Base-by-base conservation (phyloP, 495 filamentous ascomycete genomes). In the Chaetomium fimeti region DNA sequence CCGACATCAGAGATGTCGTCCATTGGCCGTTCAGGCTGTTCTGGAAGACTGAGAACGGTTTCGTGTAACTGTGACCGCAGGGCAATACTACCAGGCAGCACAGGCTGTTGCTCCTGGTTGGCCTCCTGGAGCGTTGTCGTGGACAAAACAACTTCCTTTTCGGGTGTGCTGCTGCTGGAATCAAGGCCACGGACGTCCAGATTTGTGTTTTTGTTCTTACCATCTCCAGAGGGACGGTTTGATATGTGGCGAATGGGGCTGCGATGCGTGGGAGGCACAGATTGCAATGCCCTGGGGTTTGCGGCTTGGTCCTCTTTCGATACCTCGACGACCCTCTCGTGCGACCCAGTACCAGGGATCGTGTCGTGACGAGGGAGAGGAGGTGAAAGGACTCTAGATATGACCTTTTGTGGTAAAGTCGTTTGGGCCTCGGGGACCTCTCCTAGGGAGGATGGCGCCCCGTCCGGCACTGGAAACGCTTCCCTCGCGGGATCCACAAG, bases 51-150 rank as follows among this genome's bases (percentile, higher is more conserved):
- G 32, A 24, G 38, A 32, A 36, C 15, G n/a, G 7, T 0, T 27
- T 52, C 52, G 65, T 61, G 55, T 60, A 51, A 61, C 51, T 28
- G 63, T 20, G 32, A 3, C 22, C n/a, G 51, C 40, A 61, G 32
- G n/a, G 58, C 5, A 2, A 12, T 3, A 24, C 20, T 36, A 18
- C 24, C 32, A 29, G 43, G 25, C 54, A 47, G 24, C 57, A 45
- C 18, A 38, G 11, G 38, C 52, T 15, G 22, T 7, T 11, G 48
- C 40, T 48, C 12, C 15, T n/a, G 59, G 27, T 53, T 57, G 58
- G 22, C 38, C 36, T 25, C 11, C 24, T 1, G 1, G 2, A 12
- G n/a, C 22, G 16, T 12, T 38, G 38, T 43, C 5, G 32, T 53
- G 43, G 42, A 29, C 45, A 42, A 36, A 2, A n/a, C 18, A 22